phyloP scores from a whole-genome alignment of 441 rosid genomes.

The Jatropha podagrica region DNA sequence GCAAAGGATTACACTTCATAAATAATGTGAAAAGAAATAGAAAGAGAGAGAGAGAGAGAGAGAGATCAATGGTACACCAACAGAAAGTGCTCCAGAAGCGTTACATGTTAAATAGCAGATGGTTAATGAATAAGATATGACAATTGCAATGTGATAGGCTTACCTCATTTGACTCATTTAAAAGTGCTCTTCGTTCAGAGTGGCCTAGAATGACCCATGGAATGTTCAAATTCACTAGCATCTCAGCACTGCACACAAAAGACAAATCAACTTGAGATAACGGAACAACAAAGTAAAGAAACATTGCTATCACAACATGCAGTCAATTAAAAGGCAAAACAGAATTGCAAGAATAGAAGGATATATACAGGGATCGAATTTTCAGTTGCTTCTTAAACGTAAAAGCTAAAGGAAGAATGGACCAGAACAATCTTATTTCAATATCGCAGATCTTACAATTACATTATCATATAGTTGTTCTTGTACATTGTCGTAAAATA shows the following conservation, averaged over 20 bases:
- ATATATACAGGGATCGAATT: not conserved
- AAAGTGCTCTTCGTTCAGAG: slow-evolving; percentile 61
- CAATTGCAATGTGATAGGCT: not conserved
- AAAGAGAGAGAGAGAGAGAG: not conserved
- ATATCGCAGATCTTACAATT: not conserved
- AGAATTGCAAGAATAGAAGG: not conserved
- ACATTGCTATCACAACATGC: not conserved
- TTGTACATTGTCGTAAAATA: not conserved
- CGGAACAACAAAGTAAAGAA: not conserved
- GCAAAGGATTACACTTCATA: not conserved
- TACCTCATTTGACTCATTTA: slow-evolving; percentile 60
- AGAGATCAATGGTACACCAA: not conserved
- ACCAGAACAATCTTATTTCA: not conserved
- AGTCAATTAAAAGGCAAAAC: not conserved
- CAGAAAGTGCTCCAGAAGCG: not conserved
- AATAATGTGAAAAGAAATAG: not conserved
- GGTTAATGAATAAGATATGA: not conserved
- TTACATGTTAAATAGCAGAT: not conserved
- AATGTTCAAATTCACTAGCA: slow-evolving; percentile 59
- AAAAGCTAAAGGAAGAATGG: not conserved
- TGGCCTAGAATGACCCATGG: slow-evolving; percentile 74
- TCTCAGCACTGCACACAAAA: slow-evolving; percentile 52
- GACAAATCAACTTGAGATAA: slow-evolving; percentile 11
- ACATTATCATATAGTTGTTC: not conserved
- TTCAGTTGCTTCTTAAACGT: not conserved